Evolutionary conservation across 352 stramenopile species (phyloP), one percentile per base, ranked within the genome.

Genomic region (Thraustochytrium sp.): DNA sequence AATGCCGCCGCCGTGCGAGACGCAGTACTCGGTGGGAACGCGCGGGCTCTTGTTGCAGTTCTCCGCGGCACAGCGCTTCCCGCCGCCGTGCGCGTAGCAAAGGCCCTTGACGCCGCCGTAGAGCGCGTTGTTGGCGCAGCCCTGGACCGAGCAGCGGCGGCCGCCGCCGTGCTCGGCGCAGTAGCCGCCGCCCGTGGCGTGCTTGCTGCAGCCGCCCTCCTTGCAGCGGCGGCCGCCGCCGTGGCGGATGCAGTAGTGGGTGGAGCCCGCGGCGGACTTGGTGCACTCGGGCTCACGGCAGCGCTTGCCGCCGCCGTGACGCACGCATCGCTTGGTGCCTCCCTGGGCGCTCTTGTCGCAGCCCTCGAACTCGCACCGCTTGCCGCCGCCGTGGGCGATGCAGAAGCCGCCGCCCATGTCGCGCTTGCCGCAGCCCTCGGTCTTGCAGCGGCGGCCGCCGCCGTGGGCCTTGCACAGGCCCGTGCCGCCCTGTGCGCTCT

Each of bases 331-430:
- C 56, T 93, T 87, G 0, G 91, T 91, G 44, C 91, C 90, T 75
- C 93, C 89, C 82, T 95, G 93, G 80, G 91, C 92, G 59, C 87
- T 92, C 86, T 95, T 95, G 82, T 89, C 88, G 82, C 92, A 95
- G 85, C 90, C 89, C 38, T 75, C 55, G 62, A 91, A 88, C 0
- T 85, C 86, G 82, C 92, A 95, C 18, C 91, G 89, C 78, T 86
- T 90, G 9, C 91, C 91, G 29, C 91, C 91, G 37, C 91, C 91
- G 63, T 94, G 91, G 3, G 53, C 53, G 36, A 95, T 94, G 88
- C 91, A 94, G n/a, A 93, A 89, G 26, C 91, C 91, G 76, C 93
- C 92, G 54, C 90, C 90, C 18, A 94, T 90, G 8, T 91, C 91
- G 3, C 91, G 89, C 51, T 94, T 94, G 87, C 89, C 91, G 89